Evolutionary conservation across 2,329 filamentous ascomycete species (phyloP).

Genomic region (Ophiosphaerella narmari): DNA sequence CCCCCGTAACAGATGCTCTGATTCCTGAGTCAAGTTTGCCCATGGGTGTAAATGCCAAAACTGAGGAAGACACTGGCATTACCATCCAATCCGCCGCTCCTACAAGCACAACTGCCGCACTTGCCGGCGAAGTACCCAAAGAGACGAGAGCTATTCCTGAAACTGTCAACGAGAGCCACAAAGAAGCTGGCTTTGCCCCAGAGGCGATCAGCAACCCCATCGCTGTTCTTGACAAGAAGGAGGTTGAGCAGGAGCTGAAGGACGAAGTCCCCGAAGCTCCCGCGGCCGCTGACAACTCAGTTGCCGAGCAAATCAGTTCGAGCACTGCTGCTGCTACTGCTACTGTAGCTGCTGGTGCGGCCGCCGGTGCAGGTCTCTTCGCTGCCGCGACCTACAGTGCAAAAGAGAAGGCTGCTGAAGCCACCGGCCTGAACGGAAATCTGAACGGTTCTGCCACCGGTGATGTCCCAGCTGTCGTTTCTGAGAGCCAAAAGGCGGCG

Average conservation of each 20-base stretch:
- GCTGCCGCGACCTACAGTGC: constrained; percentile 35
- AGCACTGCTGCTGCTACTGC: constrained; percentile 21
- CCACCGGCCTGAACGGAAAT: constrained; percentile 45
- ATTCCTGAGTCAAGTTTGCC: constrained; percentile 85
- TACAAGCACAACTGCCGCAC: constrained; percentile 52
- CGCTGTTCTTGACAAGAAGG: constrained; percentile 72
- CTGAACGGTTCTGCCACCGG: constrained; percentile 48
- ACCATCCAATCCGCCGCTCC: constrained; percentile 51
- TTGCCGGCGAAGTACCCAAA: constrained; percentile 52
- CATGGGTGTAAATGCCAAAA: constrained; percentile 58
- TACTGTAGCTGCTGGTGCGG: constrained; percentile 43
- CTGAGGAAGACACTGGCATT: constrained; percentile 45
- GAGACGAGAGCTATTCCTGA: constrained; percentile 57
- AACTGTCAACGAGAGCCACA: constrained; percentile 73
- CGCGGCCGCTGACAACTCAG: constrained; percentile 40
- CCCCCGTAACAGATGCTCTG: constrained; percentile 61
- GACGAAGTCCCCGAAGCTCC: constrained; percentile 63
- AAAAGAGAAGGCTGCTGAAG: constrained; percentile 43
- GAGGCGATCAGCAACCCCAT: constrained; percentile 69
- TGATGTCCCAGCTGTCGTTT: constrained; percentile 63
- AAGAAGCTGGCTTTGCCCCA: constrained; percentile 65
- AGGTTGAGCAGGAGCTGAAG: constrained; percentile 72
- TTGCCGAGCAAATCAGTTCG: constrained; percentile 23
- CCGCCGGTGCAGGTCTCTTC: constrained; percentile 49
- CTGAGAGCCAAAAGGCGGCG: constrained; percentile 71